Evolutionary conservation across 257 asterid species (phyloP).

Genomic region (Nicotiana paniculata): DNA sequence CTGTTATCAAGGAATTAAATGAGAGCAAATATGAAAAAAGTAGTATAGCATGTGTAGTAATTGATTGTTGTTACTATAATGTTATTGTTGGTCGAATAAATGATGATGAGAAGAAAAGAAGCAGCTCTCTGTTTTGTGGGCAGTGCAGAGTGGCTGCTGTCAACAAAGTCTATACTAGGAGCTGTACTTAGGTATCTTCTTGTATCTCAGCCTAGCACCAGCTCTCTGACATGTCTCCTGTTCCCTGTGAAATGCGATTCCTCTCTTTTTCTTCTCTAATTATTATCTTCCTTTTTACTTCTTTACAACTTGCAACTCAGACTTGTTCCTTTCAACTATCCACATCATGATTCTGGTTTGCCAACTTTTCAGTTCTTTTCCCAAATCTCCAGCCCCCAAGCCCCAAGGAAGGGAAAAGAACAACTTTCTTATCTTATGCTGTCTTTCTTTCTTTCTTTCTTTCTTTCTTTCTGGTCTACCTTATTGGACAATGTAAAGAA

Average conservation of each 20-base stretch:
- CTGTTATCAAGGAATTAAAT: not conserved
- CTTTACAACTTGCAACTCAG: slow-evolving; percentile 25
- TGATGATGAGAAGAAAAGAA: slow-evolving; percentile 11
- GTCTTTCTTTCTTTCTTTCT: not conserved
- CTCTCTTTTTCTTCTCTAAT: not conserved
- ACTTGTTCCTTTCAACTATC: slow-evolving; percentile 27
- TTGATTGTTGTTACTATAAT: not conserved
- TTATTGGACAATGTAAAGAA: not conserved
- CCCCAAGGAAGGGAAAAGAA: not conserved
- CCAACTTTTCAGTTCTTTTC: not conserved
- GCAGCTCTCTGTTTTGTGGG: not conserved
- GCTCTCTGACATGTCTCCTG: not conserved
- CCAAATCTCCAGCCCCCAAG: not conserved
- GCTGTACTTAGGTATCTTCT: slow-evolving; percentile 1
- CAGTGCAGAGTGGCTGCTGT: not conserved
- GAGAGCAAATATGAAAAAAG: not conserved
- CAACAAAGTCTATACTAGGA: not conserved
- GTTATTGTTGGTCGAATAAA: not conserved
- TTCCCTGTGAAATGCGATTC: slow-evolving; percentile 13
- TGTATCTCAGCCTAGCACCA: not conserved
- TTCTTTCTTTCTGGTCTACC: not conserved
- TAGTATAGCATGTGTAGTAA: not conserved
- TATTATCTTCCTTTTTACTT: slow-evolving; percentile 1
- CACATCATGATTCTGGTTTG: slow-evolving; percentile 15
- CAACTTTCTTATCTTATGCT: not conserved